Evolutionary conservation across 2,329 filamentous ascomycete species (phyloP), one percentile per base, ranked within the genome.

Genomic region (Colletotrichum tamarilloi): DNA sequence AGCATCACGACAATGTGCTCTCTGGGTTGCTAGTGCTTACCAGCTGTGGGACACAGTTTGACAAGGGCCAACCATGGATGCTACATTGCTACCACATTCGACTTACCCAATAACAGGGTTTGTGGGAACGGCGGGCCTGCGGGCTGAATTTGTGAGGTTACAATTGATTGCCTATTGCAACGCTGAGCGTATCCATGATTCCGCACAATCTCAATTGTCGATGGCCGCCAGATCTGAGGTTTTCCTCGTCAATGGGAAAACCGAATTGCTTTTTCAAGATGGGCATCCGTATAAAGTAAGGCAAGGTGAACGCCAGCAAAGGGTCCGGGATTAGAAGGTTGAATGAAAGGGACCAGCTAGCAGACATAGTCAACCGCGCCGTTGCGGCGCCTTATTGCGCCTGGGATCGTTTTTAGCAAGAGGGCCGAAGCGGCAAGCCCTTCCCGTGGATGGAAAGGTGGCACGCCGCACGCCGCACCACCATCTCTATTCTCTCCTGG

Each of bases 1-100:
- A 32, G 28, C 62, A 70, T 59, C 62, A 59, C 53, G 30, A 53
- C 38, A 59, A 24, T 56, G 16, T 14, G n/a, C 28, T 38, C 35
- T 22, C 42, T 35, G 46, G 63, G 57, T 32, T 30, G 38, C 42
- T 62, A 68, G 69, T 59, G 69, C 69, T 72, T 60, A 72, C 63
- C 26, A 49, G 56, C 55, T 14, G 24, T 35, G 32, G 22, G 19
- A 53, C 28, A 52, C 24, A 28, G n/a, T 57, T 30, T 19, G 55
- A 30, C 62, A 63, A 22, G 53, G 55, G 16, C 55, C 32, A 35
- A 22, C 56, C 63, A 49, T 62, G 67, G 35, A 49, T 59, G 56
- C n/a, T 55, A 67, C 24, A 12, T 42, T 42, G 38, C 38, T 42
- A 42, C 38, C 38, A 42, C 38, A 5, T 19, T 42, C 38, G 38